These are phyloP conservation scores for Daldinia caldariorum DNA, from an alignment of 495 filamentous ascomycete genomes.

Conservation along the genomic window DNA sequence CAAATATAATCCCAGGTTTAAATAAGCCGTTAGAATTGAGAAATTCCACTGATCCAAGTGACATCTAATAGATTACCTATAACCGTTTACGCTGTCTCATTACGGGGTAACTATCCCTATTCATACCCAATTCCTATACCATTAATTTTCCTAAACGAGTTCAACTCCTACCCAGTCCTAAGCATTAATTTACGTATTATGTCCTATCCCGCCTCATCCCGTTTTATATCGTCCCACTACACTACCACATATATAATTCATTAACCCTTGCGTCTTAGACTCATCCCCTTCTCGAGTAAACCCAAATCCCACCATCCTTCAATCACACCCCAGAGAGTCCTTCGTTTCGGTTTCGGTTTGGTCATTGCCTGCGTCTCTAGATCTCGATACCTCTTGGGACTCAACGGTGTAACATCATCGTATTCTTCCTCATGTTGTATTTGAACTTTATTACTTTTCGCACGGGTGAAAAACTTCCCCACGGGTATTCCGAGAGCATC, in stretches of 20 bases:
- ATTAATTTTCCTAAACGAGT: not conserved
- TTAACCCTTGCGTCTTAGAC: slow-evolving; percentile 37
- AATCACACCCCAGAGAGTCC: slow-evolving; percentile 52
- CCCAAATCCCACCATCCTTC: slow-evolving; percentile 63
- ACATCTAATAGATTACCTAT: not conserved
- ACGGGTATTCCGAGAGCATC: slow-evolving; percentile 45
- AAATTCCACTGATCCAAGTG: not conserved
- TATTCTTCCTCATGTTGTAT: slow-evolving; percentile 15
- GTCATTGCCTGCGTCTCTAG: slow-evolving; percentile 21
- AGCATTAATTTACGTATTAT: slow-evolving; percentile 9
- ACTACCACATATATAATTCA: not conserved
- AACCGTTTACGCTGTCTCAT: not conserved
- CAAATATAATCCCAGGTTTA: not conserved
- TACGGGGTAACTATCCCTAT: not conserved
- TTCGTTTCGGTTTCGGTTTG: slow-evolving; percentile 46
- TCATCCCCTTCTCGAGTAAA: slow-evolving; percentile 48
- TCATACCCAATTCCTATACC: not conserved
- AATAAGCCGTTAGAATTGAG: not conserved
- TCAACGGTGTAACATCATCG: slow-evolving; percentile 40
- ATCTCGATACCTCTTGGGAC: slow-evolving; percentile 18
- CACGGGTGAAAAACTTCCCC: slow-evolving; percentile 15
- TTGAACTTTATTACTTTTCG: slow-evolving; percentile 31
- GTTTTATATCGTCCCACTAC: slow-evolving; percentile 22
- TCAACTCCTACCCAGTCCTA: slow-evolving; percentile 16
- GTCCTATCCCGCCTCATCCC: slow-evolving; percentile 11